phyloP scores from a whole-genome alignment of 106 monocot species.

The Dioscorea zingiberensis region DNA sequence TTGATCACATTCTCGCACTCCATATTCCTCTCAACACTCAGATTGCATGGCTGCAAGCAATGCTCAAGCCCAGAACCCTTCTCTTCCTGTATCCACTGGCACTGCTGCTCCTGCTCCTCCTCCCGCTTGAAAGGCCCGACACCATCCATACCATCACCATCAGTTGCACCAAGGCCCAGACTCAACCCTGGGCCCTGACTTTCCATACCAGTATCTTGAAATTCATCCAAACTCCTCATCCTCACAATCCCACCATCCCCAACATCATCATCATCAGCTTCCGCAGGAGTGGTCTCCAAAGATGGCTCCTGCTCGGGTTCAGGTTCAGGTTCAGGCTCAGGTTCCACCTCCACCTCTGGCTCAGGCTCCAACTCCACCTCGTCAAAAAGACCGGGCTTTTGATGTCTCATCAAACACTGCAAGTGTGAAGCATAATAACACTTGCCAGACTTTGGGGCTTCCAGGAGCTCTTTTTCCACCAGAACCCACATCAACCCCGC shows the following conservation, averaged over 20 bases:
- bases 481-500: slow-evolving; percentile 66
- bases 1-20: slow-evolving; percentile 9
- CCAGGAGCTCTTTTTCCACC: slow-evolving; percentile 71
- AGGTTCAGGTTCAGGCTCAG: background rate
- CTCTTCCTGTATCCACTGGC: slow-evolving; percentile 1
- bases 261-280: slow-evolving; percentile 40
- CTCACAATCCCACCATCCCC: background rate
- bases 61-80: slow-evolving; percentile 9
- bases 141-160: slow-evolving; percentile 2
- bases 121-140: background rate
- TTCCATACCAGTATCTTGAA: slow-evolving; percentile 1
- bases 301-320: slow-evolving; percentile 2
- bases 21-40: slow-evolving; percentile 4
- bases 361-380: background rate
- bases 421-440: slow-evolving; percentile 80
- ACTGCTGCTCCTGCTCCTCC: background rate
- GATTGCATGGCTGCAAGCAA: slow-evolving; percentile 19
- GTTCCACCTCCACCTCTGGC: background rate
- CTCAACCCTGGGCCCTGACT: slow-evolving; percentile 16
- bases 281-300: slow-evolving; percentile 13
- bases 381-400: slow-evolving; percentile 49
- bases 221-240: slow-evolving; percentile 10
- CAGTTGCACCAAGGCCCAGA: slow-evolving; percentile 16
- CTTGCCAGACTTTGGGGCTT: slow-evolving; percentile 47
- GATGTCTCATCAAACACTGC: slow-evolving; percentile 64